phyloP scores from a whole-genome alignment of 2,329 filamentous ascomycete genomes.

The Alternaria rosae region DNA sequence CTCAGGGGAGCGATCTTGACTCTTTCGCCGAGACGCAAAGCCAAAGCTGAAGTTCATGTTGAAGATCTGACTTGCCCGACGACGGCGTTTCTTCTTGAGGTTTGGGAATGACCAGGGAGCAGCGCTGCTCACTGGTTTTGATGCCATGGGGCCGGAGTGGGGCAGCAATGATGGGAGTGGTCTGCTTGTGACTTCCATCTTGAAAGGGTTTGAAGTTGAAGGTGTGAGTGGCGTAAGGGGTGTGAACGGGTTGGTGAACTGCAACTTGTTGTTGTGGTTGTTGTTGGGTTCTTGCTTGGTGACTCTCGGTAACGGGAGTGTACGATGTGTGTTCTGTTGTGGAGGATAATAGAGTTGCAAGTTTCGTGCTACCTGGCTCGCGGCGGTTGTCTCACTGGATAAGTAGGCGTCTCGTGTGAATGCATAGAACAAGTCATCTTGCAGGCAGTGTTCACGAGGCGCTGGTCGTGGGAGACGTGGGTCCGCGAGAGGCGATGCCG shows the following conservation, averaged over 20 bases:
- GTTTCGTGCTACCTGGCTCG: constrained; percentile 5
- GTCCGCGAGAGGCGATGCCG: constrained; percentile 7
- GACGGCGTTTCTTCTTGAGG: constrained; percentile 11
- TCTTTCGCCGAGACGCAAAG: constrained; percentile 5
- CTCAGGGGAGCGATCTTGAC: constrained; percentile 16
- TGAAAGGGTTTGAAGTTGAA: constrained; percentile 10
- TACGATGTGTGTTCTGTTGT: neutral
- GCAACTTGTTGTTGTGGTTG: neutral
- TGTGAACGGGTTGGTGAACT: neutral
- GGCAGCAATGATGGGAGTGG: constrained; percentile 1
- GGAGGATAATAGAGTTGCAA: neutral
- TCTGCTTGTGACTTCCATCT: constrained; percentile 12
- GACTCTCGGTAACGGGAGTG: neutral
- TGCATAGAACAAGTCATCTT: constrained; percentile 18
- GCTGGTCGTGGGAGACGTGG: constrained; percentile 14
- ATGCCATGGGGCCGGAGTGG: neutral
- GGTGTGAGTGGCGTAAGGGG: neutral
- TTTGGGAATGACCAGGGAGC: constrained; percentile 12
- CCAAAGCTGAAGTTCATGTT: constrained; percentile 22
- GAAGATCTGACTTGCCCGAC: constrained; percentile 17
- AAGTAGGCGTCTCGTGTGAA: constrained; percentile 17
- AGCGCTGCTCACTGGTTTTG: constrained; percentile 5
- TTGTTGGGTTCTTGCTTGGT: neutral
- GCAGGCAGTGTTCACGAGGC: constrained; percentile 19
- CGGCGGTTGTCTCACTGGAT: constrained; percentile 4